Percentiles rank a stretch among this genome's conserved stretches.
Conservation (phyloP, 331 rosid genomes). For the Rhamnella rubrinervis region DNA sequence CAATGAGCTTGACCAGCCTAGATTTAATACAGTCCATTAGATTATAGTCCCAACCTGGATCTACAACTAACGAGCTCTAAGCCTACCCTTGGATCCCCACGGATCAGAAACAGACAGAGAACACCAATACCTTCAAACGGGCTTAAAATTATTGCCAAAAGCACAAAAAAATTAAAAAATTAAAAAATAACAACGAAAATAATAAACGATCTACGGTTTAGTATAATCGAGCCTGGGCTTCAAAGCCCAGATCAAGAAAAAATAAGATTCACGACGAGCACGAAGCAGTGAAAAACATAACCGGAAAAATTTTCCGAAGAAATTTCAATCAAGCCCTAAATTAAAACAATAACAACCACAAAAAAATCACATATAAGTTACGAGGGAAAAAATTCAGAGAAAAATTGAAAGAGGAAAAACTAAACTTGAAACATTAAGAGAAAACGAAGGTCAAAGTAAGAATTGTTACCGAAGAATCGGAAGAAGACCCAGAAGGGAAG, state of each 20-base stretch:
- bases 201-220: conserved; percentile 19
- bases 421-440: background rate
- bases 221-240: conserved; percentile 24
- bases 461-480: conserved; percentile 13
- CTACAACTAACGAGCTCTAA: conserved; percentile 5
- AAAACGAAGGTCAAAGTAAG: conserved; percentile 26
- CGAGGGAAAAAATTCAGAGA: background rate
- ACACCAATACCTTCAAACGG: conserved; percentile 19
- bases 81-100: conserved; percentile 24
- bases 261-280: background rate
- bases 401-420: background rate
- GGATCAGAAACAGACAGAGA: conserved; percentile 30
- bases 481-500: conserved; percentile 6
- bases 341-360: no score
- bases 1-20: conserved; percentile 15
- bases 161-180: background rate
- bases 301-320: no score
- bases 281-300: background rate
- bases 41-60: conserved; percentile 19
- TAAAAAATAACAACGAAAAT: background rate
- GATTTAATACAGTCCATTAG: conserved; percentile 23
- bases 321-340: background rate
- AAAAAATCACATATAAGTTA: background rate
- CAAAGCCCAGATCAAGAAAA: conserved; percentile 35
- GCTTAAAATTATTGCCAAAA: conserved; percentile 20